These are phyloP conservation scores for Mrakia gelida DNA, from an alignment of 768 basidiomycete species.

Conservation along the genomic window DNA sequence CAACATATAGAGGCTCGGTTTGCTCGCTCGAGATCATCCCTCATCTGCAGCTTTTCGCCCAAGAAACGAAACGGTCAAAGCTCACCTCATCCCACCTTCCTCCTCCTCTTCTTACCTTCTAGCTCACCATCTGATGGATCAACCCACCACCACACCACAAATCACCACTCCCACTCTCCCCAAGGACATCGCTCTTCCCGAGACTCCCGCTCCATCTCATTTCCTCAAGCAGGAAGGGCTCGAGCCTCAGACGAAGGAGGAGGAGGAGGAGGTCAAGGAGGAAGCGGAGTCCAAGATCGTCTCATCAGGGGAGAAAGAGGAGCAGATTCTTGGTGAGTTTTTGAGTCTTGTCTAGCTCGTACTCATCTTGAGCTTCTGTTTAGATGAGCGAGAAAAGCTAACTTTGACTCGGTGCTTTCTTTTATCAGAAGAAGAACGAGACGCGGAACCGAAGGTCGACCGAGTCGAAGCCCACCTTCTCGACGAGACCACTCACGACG, in stretches of 20 bases:
- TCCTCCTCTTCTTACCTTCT: not conserved
- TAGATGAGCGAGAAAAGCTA: not conserved
- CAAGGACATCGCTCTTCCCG: not conserved
- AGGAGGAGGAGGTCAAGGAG: not conserved
- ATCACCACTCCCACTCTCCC: not conserved
- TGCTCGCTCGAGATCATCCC: too few relatives aligned
- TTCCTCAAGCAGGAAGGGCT: not conserved
- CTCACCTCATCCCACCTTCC: not conserved
- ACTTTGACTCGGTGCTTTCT: not conserved
- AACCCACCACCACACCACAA: not conserved
- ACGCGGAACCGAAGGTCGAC: too few relatives aligned
- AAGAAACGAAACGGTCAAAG: not conserved
- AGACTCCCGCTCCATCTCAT: not conserved
- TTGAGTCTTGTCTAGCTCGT: not conserved
- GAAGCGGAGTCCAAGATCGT: not conserved
- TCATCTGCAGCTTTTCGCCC: too few relatives aligned
- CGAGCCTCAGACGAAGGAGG: not conserved
- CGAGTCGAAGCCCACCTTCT: too few relatives aligned
- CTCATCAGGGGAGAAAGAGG: not conserved
- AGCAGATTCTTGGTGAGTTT: not conserved
- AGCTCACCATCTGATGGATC: not conserved
- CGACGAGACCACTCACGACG: too few relatives aligned
- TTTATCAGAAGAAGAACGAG: too few relatives aligned
- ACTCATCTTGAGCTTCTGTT: not conserved
- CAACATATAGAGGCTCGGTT: too few relatives aligned